phyloP scores from a whole-genome alignment of 768 basidiomycete genomes.

The Russula griseocarnosa region DNA sequence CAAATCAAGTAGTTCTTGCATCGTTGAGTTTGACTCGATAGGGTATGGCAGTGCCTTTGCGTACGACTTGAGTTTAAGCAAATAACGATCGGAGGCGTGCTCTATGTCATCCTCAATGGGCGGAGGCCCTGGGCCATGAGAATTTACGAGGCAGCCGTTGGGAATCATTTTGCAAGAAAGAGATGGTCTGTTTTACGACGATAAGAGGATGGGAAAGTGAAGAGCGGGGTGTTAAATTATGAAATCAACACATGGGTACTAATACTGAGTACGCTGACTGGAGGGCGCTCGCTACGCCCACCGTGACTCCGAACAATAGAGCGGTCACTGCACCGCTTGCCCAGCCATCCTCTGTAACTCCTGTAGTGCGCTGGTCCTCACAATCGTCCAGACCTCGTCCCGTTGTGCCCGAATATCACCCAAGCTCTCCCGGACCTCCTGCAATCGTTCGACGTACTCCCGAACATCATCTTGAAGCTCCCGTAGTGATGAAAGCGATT shows the following conservation, averaged over 20 bases:
- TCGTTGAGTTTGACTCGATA: conserved; percentile 69
- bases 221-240: conserved; percentile 9
- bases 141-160: conserved; percentile 11
- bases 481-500: conserved; percentile 64
- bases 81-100: conserved; percentile 43
- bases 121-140: conserved; percentile 38
- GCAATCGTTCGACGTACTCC: conserved; percentile 79
- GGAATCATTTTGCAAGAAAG: conserved; percentile 18
- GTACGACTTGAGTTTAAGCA: conserved; percentile 59
- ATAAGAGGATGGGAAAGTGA: not conserved
- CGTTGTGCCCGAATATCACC: conserved; percentile 72
- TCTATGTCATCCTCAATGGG: conserved; percentile 35
- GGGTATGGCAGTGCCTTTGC: conserved; percentile 68
- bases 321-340: conserved; percentile 7
- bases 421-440: conserved; percentile 77
- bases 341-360: conserved; percentile 66
- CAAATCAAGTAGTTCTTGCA: conserved; percentile 72
- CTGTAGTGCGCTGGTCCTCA: conserved; percentile 67
- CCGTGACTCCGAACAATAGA: not conserved
- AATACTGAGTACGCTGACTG: not conserved
- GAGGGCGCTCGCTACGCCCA: not conserved
- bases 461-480: conserved; percentile 84
- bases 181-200: conserved; percentile 3
- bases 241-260: conserved; percentile 10
- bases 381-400: conserved; percentile 69